Base-by-base conservation (phyloP, 2,329 filamentous ascomycete genomes). In the Colletotrichum tamarilloi region DNA sequence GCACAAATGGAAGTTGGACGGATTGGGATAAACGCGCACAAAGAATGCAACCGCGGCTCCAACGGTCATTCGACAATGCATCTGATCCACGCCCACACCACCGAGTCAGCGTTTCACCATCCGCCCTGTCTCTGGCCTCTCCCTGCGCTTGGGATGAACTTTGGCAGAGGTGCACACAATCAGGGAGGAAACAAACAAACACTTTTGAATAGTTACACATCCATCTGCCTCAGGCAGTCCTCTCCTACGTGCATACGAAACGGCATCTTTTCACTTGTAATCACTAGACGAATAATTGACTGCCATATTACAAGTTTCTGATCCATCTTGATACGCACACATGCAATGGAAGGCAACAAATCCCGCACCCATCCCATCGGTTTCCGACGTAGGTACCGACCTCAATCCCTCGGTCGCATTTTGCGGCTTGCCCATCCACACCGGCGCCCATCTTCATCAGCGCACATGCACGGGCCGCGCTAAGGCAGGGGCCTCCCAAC, bases 401-500 rank as follows among this genome's bases (percentile, higher is more conserved):
- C 30, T 42, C 42, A 62, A 62, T 60, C 38, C 60, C 19, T n/a
- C n/a, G 24, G n/a, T 60, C 62, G 30, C 42, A 55, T 32, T 64
- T 58, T 35, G 4, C 32, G 11, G 32, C 32, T 35, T 35, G 32
- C 35, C 24, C 67, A 71, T 73, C 72, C 72, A 74, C 68, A 72
- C 67, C 57, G 68, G 72, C 72, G 68, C 62, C 62, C 72, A 74
- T 72, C 72, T 63, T 71, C 72, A 68, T 72, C 68, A 74, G 62
- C 58, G 62, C 62, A 12, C 57, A 24, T 59, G 68, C 68, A 63
- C 68, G 58, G 57, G 12, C 57, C 3, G n/a, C 57, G 57, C 58
- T 72, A 73, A 65, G n/a, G 67, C 67, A 58, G 62, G 70, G 67
- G 60, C 26, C 32, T 42, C 58, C 32, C 68, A 38, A 46, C 30